Evolutionary conservation across 768 basidiomycete species (phyloP).

Genomic region (Pulveroboletus sp.): DNA sequence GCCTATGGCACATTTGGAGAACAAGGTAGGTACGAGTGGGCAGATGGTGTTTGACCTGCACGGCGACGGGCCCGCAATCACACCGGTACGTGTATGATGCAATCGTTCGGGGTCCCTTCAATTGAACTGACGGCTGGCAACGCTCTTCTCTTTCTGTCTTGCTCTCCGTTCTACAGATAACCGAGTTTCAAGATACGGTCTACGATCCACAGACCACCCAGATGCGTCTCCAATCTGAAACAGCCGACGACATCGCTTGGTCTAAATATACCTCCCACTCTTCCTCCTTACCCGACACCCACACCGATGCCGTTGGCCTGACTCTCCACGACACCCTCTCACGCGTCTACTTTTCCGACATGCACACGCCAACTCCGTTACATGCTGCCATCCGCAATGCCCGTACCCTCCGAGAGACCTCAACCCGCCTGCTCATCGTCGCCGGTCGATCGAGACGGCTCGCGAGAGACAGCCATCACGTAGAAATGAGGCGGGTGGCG

Average conservation of each 20-base stretch:
- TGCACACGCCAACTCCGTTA: constrained; percentile 51
- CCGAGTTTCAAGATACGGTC: constrained; percentile 60
- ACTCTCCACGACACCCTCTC: constrained; percentile 36
- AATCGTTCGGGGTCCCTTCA: neutral
- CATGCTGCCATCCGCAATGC: constrained; percentile 50
- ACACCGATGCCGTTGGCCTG: constrained; percentile 5
- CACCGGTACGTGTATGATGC: constrained; percentile 6
- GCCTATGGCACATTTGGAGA: constrained; percentile 21
- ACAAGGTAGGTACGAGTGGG: neutral
- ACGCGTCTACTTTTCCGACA: constrained; percentile 62
- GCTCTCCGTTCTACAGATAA: constrained; percentile 10
- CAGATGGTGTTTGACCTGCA: neutral
- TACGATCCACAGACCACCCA: constrained; percentile 64
- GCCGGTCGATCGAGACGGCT: constrained; percentile 72
- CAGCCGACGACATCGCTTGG: constrained; percentile 81
- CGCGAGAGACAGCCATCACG: constrained; percentile 63
- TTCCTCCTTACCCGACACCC: neutral
- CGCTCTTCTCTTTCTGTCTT: neutral
- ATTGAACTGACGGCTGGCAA: neutral
- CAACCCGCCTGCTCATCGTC: constrained; percentile 53
- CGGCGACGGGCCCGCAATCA: neutral
- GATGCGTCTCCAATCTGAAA: constrained; percentile 69
- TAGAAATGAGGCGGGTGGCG: constrained; percentile 64
- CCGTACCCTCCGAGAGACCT: constrained; percentile 14
- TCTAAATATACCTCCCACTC: constrained; percentile 42